phyloP scores from a whole-genome alignment of 176 grass and related monocot species.

The Triticum monococcum region DNA sequence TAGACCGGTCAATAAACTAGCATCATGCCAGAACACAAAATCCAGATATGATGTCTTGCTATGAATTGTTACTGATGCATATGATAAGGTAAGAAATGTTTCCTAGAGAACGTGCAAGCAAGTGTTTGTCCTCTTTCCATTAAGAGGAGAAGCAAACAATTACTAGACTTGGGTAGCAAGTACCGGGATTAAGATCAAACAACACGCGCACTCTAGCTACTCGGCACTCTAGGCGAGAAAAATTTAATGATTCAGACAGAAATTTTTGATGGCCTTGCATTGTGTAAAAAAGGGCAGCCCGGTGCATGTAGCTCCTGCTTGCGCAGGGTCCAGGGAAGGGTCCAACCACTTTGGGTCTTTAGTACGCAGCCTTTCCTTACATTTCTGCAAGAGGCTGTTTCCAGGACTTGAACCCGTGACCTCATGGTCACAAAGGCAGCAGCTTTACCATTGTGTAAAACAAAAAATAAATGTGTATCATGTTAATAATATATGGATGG shows the following conservation, averaged over 20 bases:
- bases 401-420: no score
- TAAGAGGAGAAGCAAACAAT: background rate
- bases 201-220: background rate
- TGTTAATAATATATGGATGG: background rate
- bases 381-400: no score
- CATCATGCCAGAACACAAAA: background rate
- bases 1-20: background rate
- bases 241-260: background rate
- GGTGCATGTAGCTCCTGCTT: no score
- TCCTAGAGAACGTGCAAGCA: background rate
- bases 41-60: conserved; percentile 10
- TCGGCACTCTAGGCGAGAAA: background rate
- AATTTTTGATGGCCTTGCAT: background rate
- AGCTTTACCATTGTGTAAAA: background rate
- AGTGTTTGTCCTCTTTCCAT: background rate
- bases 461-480: background rate
- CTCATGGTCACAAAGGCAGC: no score
- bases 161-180: background rate
- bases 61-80: conserved; percentile 4
- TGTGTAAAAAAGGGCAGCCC: background rate
- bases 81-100: background rate
- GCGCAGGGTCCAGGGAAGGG: no score
- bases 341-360: no score
- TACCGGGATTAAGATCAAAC: background rate
- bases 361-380: no score